Percentiles rank a stretch among this genome's conserved stretches.
Conservation (phyloP, 768 basidiomycete species). For the Auriscalpium orientale region DNA sequence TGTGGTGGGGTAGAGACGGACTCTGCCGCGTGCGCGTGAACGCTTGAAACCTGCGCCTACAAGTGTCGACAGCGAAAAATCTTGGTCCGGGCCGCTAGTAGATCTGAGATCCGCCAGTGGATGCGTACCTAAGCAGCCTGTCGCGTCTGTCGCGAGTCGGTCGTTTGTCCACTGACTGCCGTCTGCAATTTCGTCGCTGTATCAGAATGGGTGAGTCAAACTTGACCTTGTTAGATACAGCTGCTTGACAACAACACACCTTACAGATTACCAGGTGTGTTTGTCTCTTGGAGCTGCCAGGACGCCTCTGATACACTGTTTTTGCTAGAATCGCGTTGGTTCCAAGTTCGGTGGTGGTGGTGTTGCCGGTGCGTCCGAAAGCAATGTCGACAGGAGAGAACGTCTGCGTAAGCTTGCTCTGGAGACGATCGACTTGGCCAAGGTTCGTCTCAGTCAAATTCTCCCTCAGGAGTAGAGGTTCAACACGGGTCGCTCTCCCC, state of each 20-base stretch:
- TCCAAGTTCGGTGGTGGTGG: conserved; percentile 95
- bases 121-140: background rate
- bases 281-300: background rate
- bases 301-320: background rate
- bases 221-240: background rate
- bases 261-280: conserved; percentile 12
- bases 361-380: conserved; percentile 91
- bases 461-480: background rate
- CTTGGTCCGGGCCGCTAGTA: background rate
- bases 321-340: conserved; percentile 81
- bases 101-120: background rate
- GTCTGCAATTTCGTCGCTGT: no score
- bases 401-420: conserved; percentile 90
- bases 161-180: background rate
- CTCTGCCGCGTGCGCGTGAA: background rate
- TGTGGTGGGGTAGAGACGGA: background rate
- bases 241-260: background rate
- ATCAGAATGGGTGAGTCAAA: conserved; percentile 11
- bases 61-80: background rate
- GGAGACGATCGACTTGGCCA: conserved; percentile 96
- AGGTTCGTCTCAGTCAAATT: conserved; percentile 42
- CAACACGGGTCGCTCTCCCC: background rate
- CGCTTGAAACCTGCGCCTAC: no score
- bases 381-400: conserved; percentile 92
- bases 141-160: background rate